Conservation (phyloP, 306 rosid genomes). For the Pyrus communis region DNA sequence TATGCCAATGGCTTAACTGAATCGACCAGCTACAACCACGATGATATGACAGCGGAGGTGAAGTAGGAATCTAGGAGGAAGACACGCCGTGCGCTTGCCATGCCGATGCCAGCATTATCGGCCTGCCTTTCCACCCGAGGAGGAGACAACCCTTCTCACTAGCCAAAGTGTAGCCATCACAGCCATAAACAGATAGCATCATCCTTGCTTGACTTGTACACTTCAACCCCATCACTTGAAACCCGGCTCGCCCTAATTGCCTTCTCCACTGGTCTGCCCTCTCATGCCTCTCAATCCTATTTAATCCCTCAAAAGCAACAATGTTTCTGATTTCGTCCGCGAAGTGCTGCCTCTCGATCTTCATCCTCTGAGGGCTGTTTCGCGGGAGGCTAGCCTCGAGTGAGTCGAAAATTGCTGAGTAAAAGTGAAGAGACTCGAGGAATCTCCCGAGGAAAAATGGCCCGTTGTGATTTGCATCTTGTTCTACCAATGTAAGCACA, state of each 20-base stretch:
- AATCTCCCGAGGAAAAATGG: slow-evolving; percentile 82
- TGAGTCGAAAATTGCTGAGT: slow-evolving; percentile 74
- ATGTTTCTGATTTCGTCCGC: slow-evolving; percentile 51
- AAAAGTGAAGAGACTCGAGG: slow-evolving; percentile 65
- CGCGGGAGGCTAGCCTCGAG: slow-evolving; percentile 57
- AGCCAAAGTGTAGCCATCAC: slow-evolving; percentile 64
- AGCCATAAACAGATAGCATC: slow-evolving; percentile 63
- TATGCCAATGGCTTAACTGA: not conserved
- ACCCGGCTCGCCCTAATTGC: slow-evolving; percentile 62
- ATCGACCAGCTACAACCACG: not conserved
- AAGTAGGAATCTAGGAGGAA: slow-evolving; percentile 5
- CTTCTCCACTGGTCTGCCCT: slow-evolving; percentile 71
- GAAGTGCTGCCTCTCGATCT: slow-evolving; percentile 52
- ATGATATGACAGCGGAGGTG: not conserved
- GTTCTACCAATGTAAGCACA: slow-evolving; percentile 54
- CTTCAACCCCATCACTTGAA: slow-evolving; percentile 58
- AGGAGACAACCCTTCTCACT: slow-evolving; percentile 58
- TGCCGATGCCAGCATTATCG: slow-evolving; percentile 69
- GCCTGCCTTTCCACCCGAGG: slow-evolving; percentile 77
- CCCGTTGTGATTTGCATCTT: slow-evolving; percentile 77
- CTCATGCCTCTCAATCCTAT: slow-evolving; percentile 66
- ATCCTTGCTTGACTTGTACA: slow-evolving; percentile 64
- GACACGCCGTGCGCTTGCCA: slow-evolving; percentile 49
- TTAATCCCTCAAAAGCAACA: slow-evolving; percentile 48
- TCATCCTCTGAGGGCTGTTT: slow-evolving; percentile 49